Base-by-base conservation (phyloP, 2,329 filamentous ascomycete genomes). In the Fusarium albidum region DNA sequence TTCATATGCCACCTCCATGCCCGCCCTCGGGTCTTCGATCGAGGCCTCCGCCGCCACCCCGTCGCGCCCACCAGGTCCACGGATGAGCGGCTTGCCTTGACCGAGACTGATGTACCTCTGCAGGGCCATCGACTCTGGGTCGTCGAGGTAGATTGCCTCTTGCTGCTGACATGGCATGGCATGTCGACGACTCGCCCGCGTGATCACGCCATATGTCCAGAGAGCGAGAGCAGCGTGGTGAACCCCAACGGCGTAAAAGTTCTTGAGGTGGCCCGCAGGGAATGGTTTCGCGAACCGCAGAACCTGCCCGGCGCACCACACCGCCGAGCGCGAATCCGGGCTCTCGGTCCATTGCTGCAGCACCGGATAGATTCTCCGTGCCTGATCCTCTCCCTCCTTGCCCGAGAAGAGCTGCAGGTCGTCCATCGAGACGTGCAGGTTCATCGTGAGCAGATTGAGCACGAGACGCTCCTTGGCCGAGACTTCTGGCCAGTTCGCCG, bases 291-390 rank as follows among this genome's bases (percentile, higher is more conserved):
- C 87, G 33, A 82, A 80, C 8, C 85, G 80, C 6, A 91, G 68
- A 2, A 89, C 79, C 68, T 90, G 88, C 0, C 85, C 87, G 1
- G 88, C 88, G 60, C 88, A 85, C 82, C 84, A 90, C 1, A 90
- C 68, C 9, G 86, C 83, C 55, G 82, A 81, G 25, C 86, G 78
- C 8, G 85, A 81, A 17, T 83, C 79, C 2, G 74, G 64, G 32
- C 77, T 85, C 28, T 77, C 76, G 1, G 78, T 78, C 86, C 86
- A 89, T 21, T 83, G 77, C 52, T 83, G 79, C 8, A 89, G 73
- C 0, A 79, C 74, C 0, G 83, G 80, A 56, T 85, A 86, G 12
- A 85, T 78, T 7, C 80, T 73, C 5, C 82, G 78, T 5, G 87
- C 86, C 66, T 89, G 84, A 28, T 88, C 85, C 55, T 86, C 82